These are phyloP conservation scores for Thoreauomyces humboldtii DNA, from an alignment of 192 early-diverging fungal species.

Conservation along the genomic window DNA sequence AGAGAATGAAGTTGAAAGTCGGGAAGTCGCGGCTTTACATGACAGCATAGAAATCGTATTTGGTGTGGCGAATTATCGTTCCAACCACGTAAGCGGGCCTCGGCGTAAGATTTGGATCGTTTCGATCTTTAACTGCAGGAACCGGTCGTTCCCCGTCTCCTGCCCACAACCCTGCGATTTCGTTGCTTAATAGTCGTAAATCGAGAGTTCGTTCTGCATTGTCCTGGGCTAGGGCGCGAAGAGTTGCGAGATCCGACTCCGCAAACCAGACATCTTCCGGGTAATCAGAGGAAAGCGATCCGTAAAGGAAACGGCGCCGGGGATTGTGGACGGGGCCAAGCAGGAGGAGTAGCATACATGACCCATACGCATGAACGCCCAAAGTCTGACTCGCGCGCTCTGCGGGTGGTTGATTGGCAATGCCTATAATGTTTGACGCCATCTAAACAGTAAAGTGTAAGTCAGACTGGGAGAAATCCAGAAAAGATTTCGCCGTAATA, in stretches of 20 bases:
- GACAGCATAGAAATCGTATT: constrained; percentile 11
- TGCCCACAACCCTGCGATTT: constrained; percentile 11
- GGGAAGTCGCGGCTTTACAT: neutral
- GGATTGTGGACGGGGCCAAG: neutral
- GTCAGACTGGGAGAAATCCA: neutral
- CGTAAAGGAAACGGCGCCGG: constrained; percentile 15
- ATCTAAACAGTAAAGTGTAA: constrained; percentile 10
- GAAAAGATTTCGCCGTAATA: too few relatives aligned
- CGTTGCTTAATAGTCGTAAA: neutral
- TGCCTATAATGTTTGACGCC: constrained; percentile 20
- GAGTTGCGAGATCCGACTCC: constrained; percentile 13
- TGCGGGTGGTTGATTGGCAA: neutral
- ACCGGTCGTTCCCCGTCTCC: neutral
- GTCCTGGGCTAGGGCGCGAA: neutral
- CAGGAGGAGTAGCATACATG: constrained; percentile 1
- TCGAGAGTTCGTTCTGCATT: neutral
- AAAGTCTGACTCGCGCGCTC: neutral
- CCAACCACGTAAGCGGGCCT: constrained; percentile 1
- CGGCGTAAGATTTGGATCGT: neutral
- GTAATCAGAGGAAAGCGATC: neutral
- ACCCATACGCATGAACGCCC: constrained; percentile 18
- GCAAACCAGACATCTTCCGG: constrained; percentile 28
- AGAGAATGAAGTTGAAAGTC: neutral
- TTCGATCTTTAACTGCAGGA: neutral
- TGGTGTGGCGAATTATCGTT: neutral